Evolutionary conservation across 495 filamentous ascomycete species (phyloP).

Genomic region (Darksidea phi): DNA sequence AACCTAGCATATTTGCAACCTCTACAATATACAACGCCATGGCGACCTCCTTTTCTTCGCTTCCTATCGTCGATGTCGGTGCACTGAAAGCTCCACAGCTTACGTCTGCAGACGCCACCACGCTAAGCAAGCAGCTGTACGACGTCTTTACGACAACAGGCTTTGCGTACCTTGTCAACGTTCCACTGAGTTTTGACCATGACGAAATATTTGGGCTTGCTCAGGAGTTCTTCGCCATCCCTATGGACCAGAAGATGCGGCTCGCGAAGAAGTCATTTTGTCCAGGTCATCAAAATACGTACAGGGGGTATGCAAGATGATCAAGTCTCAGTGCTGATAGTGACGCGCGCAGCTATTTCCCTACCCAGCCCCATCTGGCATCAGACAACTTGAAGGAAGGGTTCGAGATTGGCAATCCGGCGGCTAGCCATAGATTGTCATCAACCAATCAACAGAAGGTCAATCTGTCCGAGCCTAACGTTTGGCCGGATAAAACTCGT

Average conservation of each 20-base stretch:
- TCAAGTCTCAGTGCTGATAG: not conserved
- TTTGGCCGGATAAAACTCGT: constrained; percentile 41
- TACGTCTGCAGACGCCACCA: constrained; percentile 24
- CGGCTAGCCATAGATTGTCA: not conserved
- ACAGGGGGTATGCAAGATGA: constrained; percentile 40
- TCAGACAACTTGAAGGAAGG: constrained; percentile 51
- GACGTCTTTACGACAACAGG: constrained; percentile 49
- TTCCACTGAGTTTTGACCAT: constrained; percentile 45
- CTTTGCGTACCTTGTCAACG: constrained; percentile 49
- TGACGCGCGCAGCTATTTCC: constrained; percentile 42
- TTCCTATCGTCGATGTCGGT: constrained; percentile 49
- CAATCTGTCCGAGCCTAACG: constrained; percentile 48
- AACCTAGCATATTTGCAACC: not conserved
- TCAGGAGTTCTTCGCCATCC: constrained; percentile 46
- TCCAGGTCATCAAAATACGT: constrained; percentile 46
- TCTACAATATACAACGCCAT: constrained; percentile 6
- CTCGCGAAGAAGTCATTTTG: constrained; percentile 48
- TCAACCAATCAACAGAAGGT: constrained; percentile 30
- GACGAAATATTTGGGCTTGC: constrained; percentile 47
- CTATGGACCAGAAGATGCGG: constrained; percentile 44
- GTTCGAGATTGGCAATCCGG: constrained; percentile 48
- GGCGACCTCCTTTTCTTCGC: constrained; percentile 44
- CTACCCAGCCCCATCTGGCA: constrained; percentile 41
- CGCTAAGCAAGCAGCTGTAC: constrained; percentile 42
- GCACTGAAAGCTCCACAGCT: constrained; percentile 32